Base-by-base conservation (phyloP, 2,329 filamentous ascomycete genomes). In the Sordariomycetes sp. region DNA sequence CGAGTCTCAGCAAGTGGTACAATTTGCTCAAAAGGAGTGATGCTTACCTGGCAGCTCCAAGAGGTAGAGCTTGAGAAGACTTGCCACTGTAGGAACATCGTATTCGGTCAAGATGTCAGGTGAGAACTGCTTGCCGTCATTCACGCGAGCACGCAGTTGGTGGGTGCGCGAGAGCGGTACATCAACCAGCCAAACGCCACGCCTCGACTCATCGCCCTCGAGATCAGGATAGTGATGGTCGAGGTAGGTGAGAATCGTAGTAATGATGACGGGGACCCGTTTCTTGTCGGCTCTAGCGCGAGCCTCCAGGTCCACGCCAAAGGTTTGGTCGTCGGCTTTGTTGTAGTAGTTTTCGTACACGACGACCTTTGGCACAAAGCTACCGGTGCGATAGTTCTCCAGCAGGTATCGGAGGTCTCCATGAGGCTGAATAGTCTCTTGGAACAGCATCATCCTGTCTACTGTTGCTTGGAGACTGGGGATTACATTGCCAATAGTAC, bases 271-370 rank as follows among this genome's bases (percentile, higher is more conserved):
- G 14, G 92, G 92, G 16, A 98, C 92, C 32, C 92, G 83, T 64
- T 98, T 98, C 58, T 88, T 82, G 58, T 98, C 92, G 33, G 86
- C 88, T 45, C 90, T 74, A 30, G 92, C 92, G 45, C 92, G 74
- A 24, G 90, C 87, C 61, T 98, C 92, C n/a, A 98, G 75, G 52
- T 98, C 93, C 36, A 98, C 87, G 44, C 93, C 92, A 54, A 96
- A 98, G 1, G 86, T 94, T 70, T 96, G 88, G 53, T 95, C 88
- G 55, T 95, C 92, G 17, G 95, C 87, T 44, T 85, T 87, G 59
- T 95, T 95, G 67, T 98, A 98, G 63, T 98, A 98, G 58, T 96
- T 98, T 63, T 98, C 92, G 59, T 98, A 98, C 4, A 86, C 82
- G 30, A 87, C 79, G 19, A 96, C 90, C 49, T 77, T 88, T 8